These are phyloP conservation scores for Phytopythium helicoides DNA, from an alignment of 352 stramenopile genomes.

Conservation along the genomic window DNA sequence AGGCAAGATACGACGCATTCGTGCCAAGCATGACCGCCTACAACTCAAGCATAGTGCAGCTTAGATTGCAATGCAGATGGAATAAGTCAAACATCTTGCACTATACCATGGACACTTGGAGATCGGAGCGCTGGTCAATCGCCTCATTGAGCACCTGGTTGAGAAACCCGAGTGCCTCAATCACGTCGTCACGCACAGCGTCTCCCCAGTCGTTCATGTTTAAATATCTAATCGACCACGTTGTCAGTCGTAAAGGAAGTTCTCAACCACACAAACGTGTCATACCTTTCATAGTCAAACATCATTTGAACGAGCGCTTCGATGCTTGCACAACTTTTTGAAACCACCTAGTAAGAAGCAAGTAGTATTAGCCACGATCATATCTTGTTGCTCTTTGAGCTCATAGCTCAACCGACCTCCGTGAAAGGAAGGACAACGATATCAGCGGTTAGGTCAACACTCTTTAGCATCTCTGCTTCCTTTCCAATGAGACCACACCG, in stretches of 20 bases:
- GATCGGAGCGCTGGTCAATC: slow-evolving; percentile 67
- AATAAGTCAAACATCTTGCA: not conserved
- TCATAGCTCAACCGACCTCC: slow-evolving; percentile 24
- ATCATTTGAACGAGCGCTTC: slow-evolving; percentile 65
- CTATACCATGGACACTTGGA: slow-evolving; percentile 73
- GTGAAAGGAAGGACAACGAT: slow-evolving; percentile 66
- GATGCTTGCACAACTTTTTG: slow-evolving; percentile 57
- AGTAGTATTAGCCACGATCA: not conserved
- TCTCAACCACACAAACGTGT: not conserved
- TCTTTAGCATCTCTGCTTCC: slow-evolving; percentile 56
- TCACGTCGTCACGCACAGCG: slow-evolving; percentile 70
- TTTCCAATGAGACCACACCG: slow-evolving; percentile 57
- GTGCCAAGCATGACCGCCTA: slow-evolving; percentile 74
- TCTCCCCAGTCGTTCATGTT: slow-evolving; percentile 83
- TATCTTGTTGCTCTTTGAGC: too few relatives aligned
- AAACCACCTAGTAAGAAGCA: slow-evolving; percentile 33
- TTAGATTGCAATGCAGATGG: too few relatives aligned
- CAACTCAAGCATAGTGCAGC: too few relatives aligned
- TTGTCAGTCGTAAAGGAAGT: not conserved
- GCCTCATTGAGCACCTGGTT: slow-evolving; percentile 76
- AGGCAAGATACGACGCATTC: slow-evolving; percentile 69
- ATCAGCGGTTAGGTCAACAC: slow-evolving; percentile 39
- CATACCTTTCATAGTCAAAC: slow-evolving; percentile 73
- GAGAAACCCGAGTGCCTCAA: slow-evolving; percentile 64
- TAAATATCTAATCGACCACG: slow-evolving; percentile 62